These are phyloP conservation scores for Petasospora rhodanensis DNA, from an alignment of 1,139 yeast genomes.

Conservation along the genomic window DNA sequence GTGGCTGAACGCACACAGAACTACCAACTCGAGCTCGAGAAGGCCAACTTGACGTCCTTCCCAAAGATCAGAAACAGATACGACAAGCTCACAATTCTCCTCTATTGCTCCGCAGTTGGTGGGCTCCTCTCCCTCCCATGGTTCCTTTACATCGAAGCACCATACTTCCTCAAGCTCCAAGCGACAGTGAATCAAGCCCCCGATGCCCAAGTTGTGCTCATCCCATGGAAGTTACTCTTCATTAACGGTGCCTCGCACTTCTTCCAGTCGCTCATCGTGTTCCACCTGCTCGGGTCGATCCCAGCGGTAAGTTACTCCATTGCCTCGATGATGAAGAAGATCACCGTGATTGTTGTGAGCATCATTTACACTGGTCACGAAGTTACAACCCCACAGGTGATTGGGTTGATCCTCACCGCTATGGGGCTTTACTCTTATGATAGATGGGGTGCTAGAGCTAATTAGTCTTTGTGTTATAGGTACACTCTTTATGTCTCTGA, in stretches of 20 bases:
- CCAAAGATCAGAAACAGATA: slow-evolving; percentile 32
- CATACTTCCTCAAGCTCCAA: slow-evolving; percentile 22
- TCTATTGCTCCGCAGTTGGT: slow-evolving; percentile 81
- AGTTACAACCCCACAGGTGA: slow-evolving; percentile 46
- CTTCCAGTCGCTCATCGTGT: slow-evolving; percentile 81
- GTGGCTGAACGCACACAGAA: slow-evolving; percentile 6
- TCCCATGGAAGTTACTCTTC: slow-evolving; percentile 34
- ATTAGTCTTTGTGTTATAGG: too few species aligned
- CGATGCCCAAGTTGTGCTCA: slow-evolving; percentile 20
- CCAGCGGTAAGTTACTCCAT: slow-evolving; percentile 93
- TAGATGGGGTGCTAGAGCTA: too few species aligned
- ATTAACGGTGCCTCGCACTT: slow-evolving; percentile 78
- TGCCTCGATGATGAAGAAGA: slow-evolving; percentile 86
- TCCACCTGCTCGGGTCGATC: slow-evolving; percentile 81
- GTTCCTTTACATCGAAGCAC: slow-evolving; percentile 66
- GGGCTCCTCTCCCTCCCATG: slow-evolving; percentile 75
- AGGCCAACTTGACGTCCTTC: slow-evolving; percentile 9
- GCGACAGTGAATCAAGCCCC: slow-evolving; percentile 11
- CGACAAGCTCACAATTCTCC: slow-evolving; percentile 82
- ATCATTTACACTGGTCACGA: slow-evolving; percentile 63
- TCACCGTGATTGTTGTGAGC: slow-evolving; percentile 79
- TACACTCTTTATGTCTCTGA: too few species aligned
- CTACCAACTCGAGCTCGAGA: slow-evolving; percentile 17
- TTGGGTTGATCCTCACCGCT: slow-evolving; percentile 64
- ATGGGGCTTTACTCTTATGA: slow-evolving; percentile 43